Conservation (phyloP, 352 stramenopile species). For the Globisporangium recalcitrans region DNA sequence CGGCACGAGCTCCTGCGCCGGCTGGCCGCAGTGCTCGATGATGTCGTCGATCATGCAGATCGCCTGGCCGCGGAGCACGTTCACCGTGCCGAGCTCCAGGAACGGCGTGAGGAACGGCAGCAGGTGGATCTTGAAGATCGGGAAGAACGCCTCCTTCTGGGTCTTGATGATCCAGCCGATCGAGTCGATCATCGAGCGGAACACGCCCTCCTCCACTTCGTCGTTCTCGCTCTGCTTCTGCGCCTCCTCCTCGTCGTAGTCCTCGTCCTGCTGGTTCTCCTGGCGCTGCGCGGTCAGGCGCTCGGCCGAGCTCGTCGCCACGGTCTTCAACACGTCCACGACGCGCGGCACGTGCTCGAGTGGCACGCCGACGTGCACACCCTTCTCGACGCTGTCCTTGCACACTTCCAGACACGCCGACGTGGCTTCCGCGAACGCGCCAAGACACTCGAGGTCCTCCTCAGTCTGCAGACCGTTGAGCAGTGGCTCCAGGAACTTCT, state of each 20-base stretch:
- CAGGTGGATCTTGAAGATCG: slow-evolving; percentile 65
- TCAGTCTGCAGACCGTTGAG: slow-evolving; percentile 68
- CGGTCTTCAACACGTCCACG: slow-evolving; percentile 63
- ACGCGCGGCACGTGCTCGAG: slow-evolving; percentile 64
- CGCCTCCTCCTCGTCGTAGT: slow-evolving; percentile 75
- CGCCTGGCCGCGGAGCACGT: slow-evolving; percentile 68
- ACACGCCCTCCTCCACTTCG: slow-evolving; percentile 71
- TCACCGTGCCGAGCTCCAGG: slow-evolving; percentile 49
- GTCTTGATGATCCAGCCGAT: slow-evolving; percentile 85
- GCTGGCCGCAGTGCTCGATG: slow-evolving; percentile 75
- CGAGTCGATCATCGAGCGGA: slow-evolving; percentile 79
- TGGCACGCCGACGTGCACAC: slow-evolving; percentile 59
- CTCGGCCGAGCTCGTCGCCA: slow-evolving; percentile 60
- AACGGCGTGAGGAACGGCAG: slow-evolving; percentile 63
- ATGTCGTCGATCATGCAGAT: slow-evolving; percentile 89
- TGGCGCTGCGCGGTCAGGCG: slow-evolving; percentile 51
- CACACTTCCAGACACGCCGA: slow-evolving; percentile 74
- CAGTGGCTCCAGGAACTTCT: slow-evolving; percentile 72
- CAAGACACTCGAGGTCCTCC: slow-evolving; percentile 74
- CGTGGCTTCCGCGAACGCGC: slow-evolving; percentile 67
- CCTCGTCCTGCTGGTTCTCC: slow-evolving; percentile 70
- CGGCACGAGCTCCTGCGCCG: slow-evolving; percentile 68
- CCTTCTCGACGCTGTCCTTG: slow-evolving; percentile 76
- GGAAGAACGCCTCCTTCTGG: slow-evolving; percentile 73
- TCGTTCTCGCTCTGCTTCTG: slow-evolving; percentile 63